Base-by-base conservation (phyloP, 1,284 basidiomycete species). In the Gymnopus androsaceus region DNA sequence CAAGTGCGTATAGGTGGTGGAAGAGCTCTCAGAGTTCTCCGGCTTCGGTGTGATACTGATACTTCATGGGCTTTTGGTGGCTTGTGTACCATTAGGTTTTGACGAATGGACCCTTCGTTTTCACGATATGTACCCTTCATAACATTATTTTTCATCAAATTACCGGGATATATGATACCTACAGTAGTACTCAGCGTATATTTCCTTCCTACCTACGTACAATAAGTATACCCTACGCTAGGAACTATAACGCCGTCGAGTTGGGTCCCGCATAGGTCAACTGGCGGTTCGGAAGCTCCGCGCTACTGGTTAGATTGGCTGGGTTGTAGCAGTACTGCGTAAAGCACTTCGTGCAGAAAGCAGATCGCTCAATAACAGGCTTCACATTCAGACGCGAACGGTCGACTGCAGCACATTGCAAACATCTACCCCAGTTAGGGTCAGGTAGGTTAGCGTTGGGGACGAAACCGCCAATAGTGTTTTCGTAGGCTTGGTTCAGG, bases 1-100 rank as follows among this genome's bases (percentile, higher is more conserved):
- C 83, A 19, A 74, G 76, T 14, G 79, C 80, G 28, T 84, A 81
- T 77, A 75, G 69, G 21, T 86, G 81, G 82, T 81, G 81, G 72
- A 73, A 59, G 41, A 23, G n/a, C n/a, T n/a, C n/a, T n/a, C n/a
- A n/a, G n/a, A n/a, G n/a, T n/a, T n/a, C 3, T 67, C 44, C 0
- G n/a, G n/a, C n/a, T n/a, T n/a, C n/a, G n/a, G n/a, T n/a, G n/a
- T n/a, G n/a, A n/a, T n/a, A n/a, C n/a, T n/a, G n/a, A n/a, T n/a
- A n/a, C n/a, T n/a, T n/a, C n/a, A n/a, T n/a, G n/a, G n/a, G n/a
- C n/a, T n/a, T n/a, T n/a, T n/a, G n/a, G n/a, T n/a, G n/a, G n/a
- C n/a, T n/a, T n/a, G n/a, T n/a, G n/a, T n/a, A n/a, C n/a, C n/a
- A n/a, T n/a, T n/a, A n/a, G n/a, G n/a, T n/a, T n/a, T n/a, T n/a